Base-by-base conservation (phyloP, 176 grass and related monocot genomes). In the Secale cereale region DNA sequence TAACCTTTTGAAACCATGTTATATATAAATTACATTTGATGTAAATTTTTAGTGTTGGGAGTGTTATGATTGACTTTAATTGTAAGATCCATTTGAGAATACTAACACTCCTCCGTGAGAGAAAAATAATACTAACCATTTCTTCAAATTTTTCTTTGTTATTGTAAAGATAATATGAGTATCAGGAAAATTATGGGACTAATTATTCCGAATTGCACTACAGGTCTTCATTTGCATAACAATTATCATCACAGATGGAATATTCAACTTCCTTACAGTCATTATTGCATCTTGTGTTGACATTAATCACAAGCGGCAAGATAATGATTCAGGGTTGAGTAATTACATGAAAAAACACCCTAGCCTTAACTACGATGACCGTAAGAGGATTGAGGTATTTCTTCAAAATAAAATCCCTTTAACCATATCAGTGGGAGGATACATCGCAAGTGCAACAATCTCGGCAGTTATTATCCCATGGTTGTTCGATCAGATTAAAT, bases 201-300 rank as follows among this genome's bases (percentile, higher is more conserved):
- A 45, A 86, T 40, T 83, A 8, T 74, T 45, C 1, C 64, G 27
- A 28, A 25, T 86, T 63, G n/a, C 54, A 66, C 29, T 27, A 17
- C 61, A 95, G 90, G 70, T 95, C 59, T 95, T 95, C 70, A 86
- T 95, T 11, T 85, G 78, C 46, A 79, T 95, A 61, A 78, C 93
- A 7, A 84, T 95, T 50, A 92, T 95, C 39, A 23, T 92, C 23
- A 84, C 85, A 0, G 90, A 95, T 30, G 90, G 88, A 29, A 54
- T 90, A 29, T 90, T 81, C 69, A 89, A 95, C 64, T 90, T 92
- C 8, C 17, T 86, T 31, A 45, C 86, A 9, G 33, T 95, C 14
- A 37, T 88, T 22, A 14, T 50, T 22, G 76, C 65, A 25, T 70
- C 76, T 7, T 61, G 54, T 70, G 70, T 85, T n/a, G 86, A 92